A percentile compares a stretch with the other conserved stretches of the same genome.
Evolutionary conservation across 148 eudicot genomes (phyloP).

Genomic region (Cornus florida): DNA sequence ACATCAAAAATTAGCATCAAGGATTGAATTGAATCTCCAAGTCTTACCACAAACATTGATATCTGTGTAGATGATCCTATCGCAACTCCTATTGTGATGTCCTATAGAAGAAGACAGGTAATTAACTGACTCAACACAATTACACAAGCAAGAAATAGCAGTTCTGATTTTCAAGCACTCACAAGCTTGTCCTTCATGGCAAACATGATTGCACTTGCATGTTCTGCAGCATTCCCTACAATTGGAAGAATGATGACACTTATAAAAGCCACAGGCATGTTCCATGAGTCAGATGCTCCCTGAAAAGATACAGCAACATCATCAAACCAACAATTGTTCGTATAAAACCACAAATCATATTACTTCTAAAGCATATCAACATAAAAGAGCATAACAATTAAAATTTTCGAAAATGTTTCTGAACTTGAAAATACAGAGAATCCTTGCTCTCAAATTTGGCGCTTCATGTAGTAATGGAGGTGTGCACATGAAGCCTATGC

Average conservation of each 20-base stretch:
- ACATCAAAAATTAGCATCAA: not conserved
- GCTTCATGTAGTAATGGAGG: not conserved
- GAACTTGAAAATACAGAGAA: not conserved
- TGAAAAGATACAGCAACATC: slow-evolving; percentile 29
- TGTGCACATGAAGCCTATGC: not conserved
- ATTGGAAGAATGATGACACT: slow-evolving; percentile 87
- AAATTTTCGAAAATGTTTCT: not conserved
- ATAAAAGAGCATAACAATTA: slow-evolving; percentile 1
- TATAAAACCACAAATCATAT: not conserved
- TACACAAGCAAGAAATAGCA: not conserved
- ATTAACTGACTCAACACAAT: not conserved
- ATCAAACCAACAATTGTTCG: slow-evolving; percentile 2
- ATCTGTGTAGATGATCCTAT: slow-evolving; percentile 97
- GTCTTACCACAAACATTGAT: slow-evolving; percentile 92
- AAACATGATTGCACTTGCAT: slow-evolving; percentile 98
- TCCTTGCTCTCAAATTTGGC: not conserved
- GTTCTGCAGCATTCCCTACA: too few species aligned
- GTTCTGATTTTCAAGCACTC: slow-evolving; percentile 29
- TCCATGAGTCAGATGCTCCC: slow-evolving; percentile 91
- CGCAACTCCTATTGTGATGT: slow-evolving; percentile 90
- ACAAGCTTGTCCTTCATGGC: slow-evolving; percentile 94
- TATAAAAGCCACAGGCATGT: slow-evolving; percentile 83
- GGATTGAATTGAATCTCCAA: not conserved
- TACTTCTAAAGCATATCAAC: not conserved
- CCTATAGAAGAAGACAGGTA: slow-evolving; percentile 35